Evolutionary conservation across 2,329 filamentous ascomycete species (phyloP), one percentile per base, ranked within the genome.

Genomic region (Fusarium sp.): DNA sequence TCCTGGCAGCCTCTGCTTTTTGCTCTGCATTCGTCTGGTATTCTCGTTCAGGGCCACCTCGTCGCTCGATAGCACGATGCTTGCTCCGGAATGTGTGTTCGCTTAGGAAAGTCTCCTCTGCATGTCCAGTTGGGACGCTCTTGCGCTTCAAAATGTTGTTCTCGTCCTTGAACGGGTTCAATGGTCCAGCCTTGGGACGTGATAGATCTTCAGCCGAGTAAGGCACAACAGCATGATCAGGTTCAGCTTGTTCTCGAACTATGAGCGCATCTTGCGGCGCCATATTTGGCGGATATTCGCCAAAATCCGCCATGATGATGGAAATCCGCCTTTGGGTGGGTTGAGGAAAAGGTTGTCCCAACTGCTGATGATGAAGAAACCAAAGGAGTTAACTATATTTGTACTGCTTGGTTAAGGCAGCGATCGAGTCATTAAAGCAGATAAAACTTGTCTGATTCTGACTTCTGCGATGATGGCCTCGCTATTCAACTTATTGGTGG

Each of bases 1-100:
- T 85, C 66, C 86, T 86, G 42, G 90, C 90, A 10, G 92, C 91
- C 64, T 91, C 89, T 73, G 93, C 93, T 82, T 97, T 98, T 35
- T 89, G 85, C 18, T 91, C 83, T 26, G 81, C 79, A 33, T 86
- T 86, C 24, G 85, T 87, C 76, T 89, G 86, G 70, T 87, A 86
- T 77, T 91, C 88, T 62, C 88, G 82, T 75, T 87, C 86, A 1
- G 89, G 83, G 71, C 90, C 88, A 74, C 83, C 92, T 81, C 78
- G 90, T 71, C 92, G 89, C 81, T 96, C 92, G 69, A 96, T 89
- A 4, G 94, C 95, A 65, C 94, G 92, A 81, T 98, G 95, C 74
- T 96, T 95, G 79, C 90, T 90, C 76, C 94, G 91, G 81, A 99
- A 99, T 2, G 94, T 95, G 73, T 96, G 90, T 79, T 98, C 96